Evolutionary conservation across 176 grass and related monocot genomes (phyloP).

Genomic region (Poa pratensis): DNA sequence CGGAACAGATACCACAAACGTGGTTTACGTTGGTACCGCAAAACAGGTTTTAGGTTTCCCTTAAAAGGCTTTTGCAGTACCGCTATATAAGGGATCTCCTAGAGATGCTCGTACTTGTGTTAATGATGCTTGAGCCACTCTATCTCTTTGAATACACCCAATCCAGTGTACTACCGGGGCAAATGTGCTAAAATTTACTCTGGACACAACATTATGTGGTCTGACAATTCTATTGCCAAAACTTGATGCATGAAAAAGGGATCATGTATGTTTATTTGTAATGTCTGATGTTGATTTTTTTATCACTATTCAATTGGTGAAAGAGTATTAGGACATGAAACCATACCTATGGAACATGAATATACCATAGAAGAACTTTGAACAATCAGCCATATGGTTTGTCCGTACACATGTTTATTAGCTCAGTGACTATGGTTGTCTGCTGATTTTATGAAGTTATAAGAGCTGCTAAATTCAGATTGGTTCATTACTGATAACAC

Average conservation of each 20-base stretch:
- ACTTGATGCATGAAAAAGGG: not conserved
- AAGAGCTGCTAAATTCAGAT: constrained; percentile 25
- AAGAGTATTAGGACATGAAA: constrained; percentile 28
- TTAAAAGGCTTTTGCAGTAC: too few relatives aligned
- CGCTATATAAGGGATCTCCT: too few relatives aligned
- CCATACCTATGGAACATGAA: constrained; percentile 6
- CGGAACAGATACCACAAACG: too few relatives aligned
- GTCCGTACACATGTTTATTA: not conserved
- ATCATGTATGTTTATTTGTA: constrained; percentile 13
- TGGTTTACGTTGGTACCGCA: too few relatives aligned
- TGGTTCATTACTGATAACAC: constrained; percentile 29
- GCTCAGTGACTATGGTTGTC: not conserved
- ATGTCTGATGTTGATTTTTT: constrained; percentile 7
- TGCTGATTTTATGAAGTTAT: constrained; percentile 19
- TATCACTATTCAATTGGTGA: constrained; percentile 8
- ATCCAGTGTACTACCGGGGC: not conserved
- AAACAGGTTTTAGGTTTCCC: too few relatives aligned
- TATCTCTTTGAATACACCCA: not conserved
- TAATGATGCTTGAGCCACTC: not conserved
- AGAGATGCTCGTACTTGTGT: not conserved
- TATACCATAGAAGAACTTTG: constrained; percentile 9
- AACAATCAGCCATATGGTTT: constrained; percentile 14
- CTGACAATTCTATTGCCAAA: constrained; percentile 4
- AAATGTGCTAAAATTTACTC: constrained; percentile 15
- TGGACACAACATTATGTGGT: not conserved